Evolutionary conservation across 1,284 basidiomycete species (phyloP).

Genomic region (Naganishia sp.): DNA sequence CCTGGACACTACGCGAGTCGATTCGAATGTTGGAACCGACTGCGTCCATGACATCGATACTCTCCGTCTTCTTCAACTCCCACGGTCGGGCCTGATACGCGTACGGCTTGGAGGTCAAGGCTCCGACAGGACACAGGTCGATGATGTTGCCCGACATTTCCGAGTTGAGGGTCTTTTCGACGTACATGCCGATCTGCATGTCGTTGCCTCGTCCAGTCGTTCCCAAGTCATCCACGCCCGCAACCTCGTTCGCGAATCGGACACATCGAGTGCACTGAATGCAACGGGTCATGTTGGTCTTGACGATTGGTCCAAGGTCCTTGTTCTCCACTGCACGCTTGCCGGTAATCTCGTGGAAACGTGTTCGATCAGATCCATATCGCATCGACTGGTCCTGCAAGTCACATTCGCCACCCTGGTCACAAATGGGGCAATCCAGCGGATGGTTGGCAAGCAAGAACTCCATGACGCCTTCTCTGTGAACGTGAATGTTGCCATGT

Average conservation of each 20-base stretch:
- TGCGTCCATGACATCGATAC: constrained; percentile 96
- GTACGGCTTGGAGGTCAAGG: constrained; percentile 96
- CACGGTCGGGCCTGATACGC: constrained; percentile 96
- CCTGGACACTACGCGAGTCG: constrained; percentile 91
- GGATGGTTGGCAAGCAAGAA: constrained; percentile 97
- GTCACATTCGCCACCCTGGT: constrained; percentile 98
- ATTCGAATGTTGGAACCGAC: constrained; percentile 96
- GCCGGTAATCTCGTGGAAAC: constrained; percentile 97
- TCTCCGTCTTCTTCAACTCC: constrained; percentile 99
- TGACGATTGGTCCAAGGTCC: constrained; percentile 95
- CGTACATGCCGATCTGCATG: constrained; percentile 97
- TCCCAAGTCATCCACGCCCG: constrained; percentile 95
- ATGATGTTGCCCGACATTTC: constrained; percentile 97
- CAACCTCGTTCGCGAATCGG: constrained; percentile 98
- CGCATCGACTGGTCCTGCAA: constrained; percentile 99
- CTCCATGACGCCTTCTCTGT: constrained; percentile 96
- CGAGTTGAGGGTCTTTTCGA: constrained; percentile 96
- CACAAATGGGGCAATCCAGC: constrained; percentile 96
- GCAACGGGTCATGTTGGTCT: constrained; percentile 98
- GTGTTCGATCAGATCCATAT: constrained; percentile 93
- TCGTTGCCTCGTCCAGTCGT: constrained; percentile 97
- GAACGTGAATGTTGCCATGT: background rate
- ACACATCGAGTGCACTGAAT: constrained; percentile 99
- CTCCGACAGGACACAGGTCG: constrained; percentile 93
- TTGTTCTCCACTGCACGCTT: constrained; percentile 99